Evolutionary conservation across 495 filamentous ascomycete genomes (phyloP), one percentile per base, ranked within the genome.

Genomic region (Trichoderma virens): DNA sequence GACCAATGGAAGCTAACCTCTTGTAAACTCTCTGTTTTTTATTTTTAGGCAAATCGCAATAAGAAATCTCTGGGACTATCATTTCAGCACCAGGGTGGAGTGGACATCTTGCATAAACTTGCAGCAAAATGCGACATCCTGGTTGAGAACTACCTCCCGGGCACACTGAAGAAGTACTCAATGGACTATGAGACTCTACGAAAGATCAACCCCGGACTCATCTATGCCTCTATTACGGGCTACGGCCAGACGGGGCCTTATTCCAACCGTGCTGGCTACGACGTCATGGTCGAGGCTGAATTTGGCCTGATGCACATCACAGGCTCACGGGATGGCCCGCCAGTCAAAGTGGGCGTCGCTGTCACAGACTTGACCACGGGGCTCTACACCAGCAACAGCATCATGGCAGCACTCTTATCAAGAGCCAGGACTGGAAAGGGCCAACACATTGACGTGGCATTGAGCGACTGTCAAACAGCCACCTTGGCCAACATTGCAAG

Each of bases 251-350:
- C 90, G 2, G 94, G 94, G 0, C 95, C 95, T 0, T 97, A 96
- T 74, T 87, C 88, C 20, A 84, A 86, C 59, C 84, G 95, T 7
- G 92, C 94, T 9, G 94, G 94, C 13, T 98, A 98, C 78, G 94
- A 98, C 75, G 95, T 98, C 64, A 98, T 98, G 92, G 95, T 98
- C 0, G 94, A 98, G 75, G 95, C 93, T 47, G 94, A 98, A 74
- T 91, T 98, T 79, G 94, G 94, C 5, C 71, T 98, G 63, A 98
- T 98, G 94, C 95, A 98, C 72, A 98, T 98, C 63, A 98, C 94
- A 0, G 94, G 94, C 13, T 80, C 81, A 47, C 78, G 90, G 67
- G 91, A 96, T 64, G 91, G 94, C 0, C 90, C 92, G 2, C 95
- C 95, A 0, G 95, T 97, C 16, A 98, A 98, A 76, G 94, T 98